Conservation (phyloP, 495 filamentous ascomycete species). For the Cryomyces antarcticus region DNA sequence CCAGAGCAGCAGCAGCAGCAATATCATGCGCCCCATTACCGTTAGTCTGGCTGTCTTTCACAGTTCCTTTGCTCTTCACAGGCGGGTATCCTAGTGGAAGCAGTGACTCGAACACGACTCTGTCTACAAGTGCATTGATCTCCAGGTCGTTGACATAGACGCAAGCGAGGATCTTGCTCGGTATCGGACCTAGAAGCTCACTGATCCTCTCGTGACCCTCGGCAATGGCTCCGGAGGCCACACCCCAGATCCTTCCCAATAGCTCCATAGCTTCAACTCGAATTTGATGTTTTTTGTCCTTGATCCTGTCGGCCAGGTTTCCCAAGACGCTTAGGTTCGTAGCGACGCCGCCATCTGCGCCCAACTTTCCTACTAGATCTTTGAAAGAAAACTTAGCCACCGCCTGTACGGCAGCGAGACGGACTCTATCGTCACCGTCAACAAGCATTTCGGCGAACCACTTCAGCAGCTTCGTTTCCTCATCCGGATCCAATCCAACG, state of each 20-base stretch:
- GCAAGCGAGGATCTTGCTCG: constrained; percentile 67
- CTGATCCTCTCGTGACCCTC: constrained; percentile 58
- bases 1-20: constrained; percentile 17
- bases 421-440: constrained; percentile 78
- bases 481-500: constrained; percentile 56
- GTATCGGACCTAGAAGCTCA: constrained; percentile 53
- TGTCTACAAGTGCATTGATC: constrained; percentile 64
- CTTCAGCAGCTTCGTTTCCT: constrained; percentile 51
- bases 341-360: constrained; percentile 45
- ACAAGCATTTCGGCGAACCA: constrained; percentile 60
- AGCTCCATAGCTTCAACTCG: constrained; percentile 71
- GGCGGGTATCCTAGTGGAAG: constrained; percentile 73
- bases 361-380: constrained; percentile 64
- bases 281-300: constrained; percentile 66
- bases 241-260: constrained; percentile 74
- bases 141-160: constrained; percentile 82
- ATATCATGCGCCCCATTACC: constrained; percentile 26
- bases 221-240: constrained; percentile 70
- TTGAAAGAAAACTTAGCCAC: constrained; percentile 57
- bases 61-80: constrained; percentile 44
- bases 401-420: constrained; percentile 65
- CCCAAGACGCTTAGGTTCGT: constrained; percentile 50
- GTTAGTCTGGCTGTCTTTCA: constrained; percentile 28
- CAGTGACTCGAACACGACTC: constrained; percentile 68
- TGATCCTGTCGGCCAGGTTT: constrained; percentile 68